Conservation (phyloP, 2,329 filamentous ascomycete species). For the Exophiala oligosperma region DNA sequence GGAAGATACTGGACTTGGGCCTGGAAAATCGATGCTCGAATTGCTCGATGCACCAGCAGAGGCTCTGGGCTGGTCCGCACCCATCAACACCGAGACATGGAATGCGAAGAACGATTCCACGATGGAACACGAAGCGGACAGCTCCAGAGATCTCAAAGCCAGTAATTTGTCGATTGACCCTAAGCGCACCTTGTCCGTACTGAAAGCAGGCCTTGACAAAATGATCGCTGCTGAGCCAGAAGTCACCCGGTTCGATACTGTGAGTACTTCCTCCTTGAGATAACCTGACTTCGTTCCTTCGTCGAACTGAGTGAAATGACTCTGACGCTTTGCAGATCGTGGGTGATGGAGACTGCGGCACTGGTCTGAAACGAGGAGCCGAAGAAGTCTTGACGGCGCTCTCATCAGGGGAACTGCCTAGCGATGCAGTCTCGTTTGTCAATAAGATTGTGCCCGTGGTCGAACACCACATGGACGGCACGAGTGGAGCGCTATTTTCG, state of each 20-base stretch:
- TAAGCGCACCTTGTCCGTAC: conserved; percentile 50
- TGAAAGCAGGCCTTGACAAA: conserved; percentile 57
- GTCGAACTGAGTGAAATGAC: too few species aligned
- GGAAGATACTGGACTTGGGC: conserved; percentile 57
- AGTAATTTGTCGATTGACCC: conserved; percentile 57
- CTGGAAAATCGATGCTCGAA: conserved; percentile 59
- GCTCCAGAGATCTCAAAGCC: conserved; percentile 48
- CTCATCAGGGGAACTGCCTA: conserved; percentile 42
- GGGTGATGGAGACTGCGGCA: conserved; percentile 87
- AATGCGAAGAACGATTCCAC: conserved; percentile 46
- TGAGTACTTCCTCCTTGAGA: too few species aligned
- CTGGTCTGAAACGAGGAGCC: conserved; percentile 82
- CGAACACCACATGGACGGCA: conserved; percentile 72
- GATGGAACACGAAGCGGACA: conserved; percentile 42
- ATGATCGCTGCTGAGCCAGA: conserved; percentile 65
- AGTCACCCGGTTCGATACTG: conserved; percentile 68
- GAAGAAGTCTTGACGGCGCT: conserved; percentile 58
- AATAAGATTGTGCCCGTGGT: conserved; percentile 63
- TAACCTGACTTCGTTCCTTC: too few species aligned
- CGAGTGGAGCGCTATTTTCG: conserved; percentile 74
- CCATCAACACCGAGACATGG: conserved; percentile 62
- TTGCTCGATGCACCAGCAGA: conserved; percentile 68
- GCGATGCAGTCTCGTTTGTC: conserved; percentile 62
- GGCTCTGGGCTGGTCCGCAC: conserved; percentile 66
- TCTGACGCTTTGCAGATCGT: conserved; percentile 53